Conservation (phyloP, 345 rosid genomes). For the Aquilaria malaccensis region DNA sequence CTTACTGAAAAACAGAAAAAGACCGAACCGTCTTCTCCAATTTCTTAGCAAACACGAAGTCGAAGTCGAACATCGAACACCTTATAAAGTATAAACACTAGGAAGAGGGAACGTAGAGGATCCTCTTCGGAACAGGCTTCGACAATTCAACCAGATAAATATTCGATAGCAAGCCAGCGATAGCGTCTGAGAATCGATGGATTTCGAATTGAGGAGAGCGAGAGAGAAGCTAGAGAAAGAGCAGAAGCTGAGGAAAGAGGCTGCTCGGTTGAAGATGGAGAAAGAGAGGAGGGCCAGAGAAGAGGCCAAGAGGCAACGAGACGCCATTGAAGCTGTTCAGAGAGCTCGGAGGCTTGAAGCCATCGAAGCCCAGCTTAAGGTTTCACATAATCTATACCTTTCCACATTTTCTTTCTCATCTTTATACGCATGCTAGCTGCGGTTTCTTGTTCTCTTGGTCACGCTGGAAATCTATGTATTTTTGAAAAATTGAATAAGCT, state of each 20-base stretch:
- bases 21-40: neutral
- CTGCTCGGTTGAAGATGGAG: conserved; percentile 54
- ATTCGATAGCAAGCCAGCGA: neutral
- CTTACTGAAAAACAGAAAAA: no score
- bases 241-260: conserved; percentile 77
- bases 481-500: no score
- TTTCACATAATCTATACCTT: neutral
- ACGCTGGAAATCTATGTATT: no score
- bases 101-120: neutral
- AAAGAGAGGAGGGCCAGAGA: conserved; percentile 71
- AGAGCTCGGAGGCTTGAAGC: conserved; percentile 80
- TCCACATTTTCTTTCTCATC: neutral
- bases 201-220: conserved; percentile 87
- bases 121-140: neutral
- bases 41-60: conserved; percentile 8
- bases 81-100: no score
- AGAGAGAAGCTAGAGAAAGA: conserved; percentile 90
- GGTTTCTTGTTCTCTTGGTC: no score
- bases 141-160: neutral
- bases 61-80: neutral
- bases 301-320: conserved; percentile 64
- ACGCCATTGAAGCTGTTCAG: conserved; percentile 85
- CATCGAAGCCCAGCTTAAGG: conserved; percentile 76
- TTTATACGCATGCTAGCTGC: no score
- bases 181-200: conserved; percentile 33